phyloP scores from a whole-genome alignment of 805 yeast species.

The Saturnispora besseyi region DNA sequence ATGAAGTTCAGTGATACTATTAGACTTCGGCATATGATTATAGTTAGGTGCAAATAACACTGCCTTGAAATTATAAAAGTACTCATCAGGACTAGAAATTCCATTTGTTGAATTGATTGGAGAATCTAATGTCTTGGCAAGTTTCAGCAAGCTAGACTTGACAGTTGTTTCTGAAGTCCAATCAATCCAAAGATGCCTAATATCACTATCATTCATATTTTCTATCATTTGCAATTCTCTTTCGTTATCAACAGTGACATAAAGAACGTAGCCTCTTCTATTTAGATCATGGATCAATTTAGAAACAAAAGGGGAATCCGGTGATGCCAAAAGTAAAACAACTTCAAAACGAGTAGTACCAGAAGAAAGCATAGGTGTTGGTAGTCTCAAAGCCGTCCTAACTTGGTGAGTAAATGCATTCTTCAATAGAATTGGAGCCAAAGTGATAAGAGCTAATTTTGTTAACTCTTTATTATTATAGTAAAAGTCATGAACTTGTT shows the following conservation, averaged over 20 bases:
- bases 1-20: conserved; percentile 21
- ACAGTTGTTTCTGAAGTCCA: conserved; percentile 34
- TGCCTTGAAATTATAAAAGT: conserved; percentile 49
- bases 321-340: conserved; percentile 66
- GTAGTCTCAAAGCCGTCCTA: conserved; percentile 4
- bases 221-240: conserved; percentile 44
- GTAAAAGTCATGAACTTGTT: neutral
- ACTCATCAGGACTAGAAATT: conserved; percentile 26
- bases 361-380: conserved; percentile 3
- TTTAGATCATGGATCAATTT: conserved; percentile 67
- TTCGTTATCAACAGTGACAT: conserved; percentile 61
- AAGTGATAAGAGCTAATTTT: neutral
- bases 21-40: conserved; percentile 27
- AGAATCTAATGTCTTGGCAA: conserved; percentile 37
- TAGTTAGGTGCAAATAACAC: conserved; percentile 61
- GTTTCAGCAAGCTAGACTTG: conserved; percentile 39
- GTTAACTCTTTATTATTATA: neutral
- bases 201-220: conserved; percentile 57
- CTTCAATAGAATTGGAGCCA: neutral
- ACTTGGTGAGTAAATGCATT: neutral
- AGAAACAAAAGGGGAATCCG: conserved; percentile 63
- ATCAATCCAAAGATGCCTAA: conserved; percentile 53
- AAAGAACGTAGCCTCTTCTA: conserved; percentile 72
- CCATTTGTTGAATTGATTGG: conserved; percentile 36
- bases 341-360: conserved; percentile 74